Base-by-base conservation (phyloP, 352 stramenopile species). In the Blastocystis sp. region DNA sequence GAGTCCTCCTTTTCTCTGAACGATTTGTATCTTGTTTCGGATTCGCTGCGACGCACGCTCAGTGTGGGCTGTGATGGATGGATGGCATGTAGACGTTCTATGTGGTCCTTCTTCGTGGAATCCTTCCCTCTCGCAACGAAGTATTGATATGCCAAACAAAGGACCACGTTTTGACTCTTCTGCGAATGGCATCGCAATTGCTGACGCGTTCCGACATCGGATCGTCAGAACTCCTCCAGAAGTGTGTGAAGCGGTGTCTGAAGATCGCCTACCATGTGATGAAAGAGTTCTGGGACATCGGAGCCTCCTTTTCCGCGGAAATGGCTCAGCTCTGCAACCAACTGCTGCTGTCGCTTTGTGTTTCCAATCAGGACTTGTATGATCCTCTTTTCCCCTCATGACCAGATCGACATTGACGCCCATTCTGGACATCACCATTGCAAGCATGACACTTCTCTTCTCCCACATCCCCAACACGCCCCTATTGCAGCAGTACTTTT, bases 161-260 rank as follows among this genome's bases (percentile, higher is more conserved):
- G 16, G 8, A 16, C 29, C 34, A 63, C 14, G 42, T 81, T 21
- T 40, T n/a, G 24, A 21, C 40, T 32, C 69, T 64, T 4, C 53
- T 81, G 0, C n/a, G 4, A 8, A 42, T 64, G 4, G 69, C 36
- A 4, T 51, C 56, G 2, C 24, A 40, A 4, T 63, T 14, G 27
- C 42, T 63, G 0, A 40, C 61, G 42, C 48, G 40, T 16, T 8
- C 2, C n/a, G 44, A 63, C 18, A 36, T 46, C 8, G 16, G 24
- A 8, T 27, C 48, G 27, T 4, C 18, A 3, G 24, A 21, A 11
- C 1, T 9, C 4, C 38, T 81, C 6, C 44, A 63, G 21, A 32
- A 42, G 7, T 63, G 40, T 18, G 48, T 81, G 36, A 81, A 81
- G 36, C 63, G 69, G 69, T 59, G 69, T 51, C 46, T 81, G 32